phyloP scores from a whole-genome alignment of 1,284 basidiomycete genomes.

The Rhodotorula sp. region DNA sequence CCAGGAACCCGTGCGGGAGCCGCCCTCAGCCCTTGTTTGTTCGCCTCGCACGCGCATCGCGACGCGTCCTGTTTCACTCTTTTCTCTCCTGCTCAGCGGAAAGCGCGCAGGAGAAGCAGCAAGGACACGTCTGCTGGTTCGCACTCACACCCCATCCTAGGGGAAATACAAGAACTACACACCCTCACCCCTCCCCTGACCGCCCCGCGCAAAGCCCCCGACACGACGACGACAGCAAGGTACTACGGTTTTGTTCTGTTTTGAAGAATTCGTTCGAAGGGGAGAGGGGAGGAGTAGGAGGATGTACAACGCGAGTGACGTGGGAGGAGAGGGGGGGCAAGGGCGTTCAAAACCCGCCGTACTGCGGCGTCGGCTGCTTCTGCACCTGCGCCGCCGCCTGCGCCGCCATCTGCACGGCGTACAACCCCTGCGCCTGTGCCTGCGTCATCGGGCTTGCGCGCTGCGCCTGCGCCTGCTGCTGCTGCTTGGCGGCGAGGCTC shows the following conservation, averaged over 20 bases:
- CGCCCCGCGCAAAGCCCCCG: neutral
- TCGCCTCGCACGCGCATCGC: neutral
- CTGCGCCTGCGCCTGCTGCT: neutral
- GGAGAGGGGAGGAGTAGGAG: neutral
- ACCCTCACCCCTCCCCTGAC: neutral
- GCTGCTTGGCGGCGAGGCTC: neutral
- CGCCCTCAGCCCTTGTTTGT: neutral
- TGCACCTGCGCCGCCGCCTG: slow-evolving; percentile 1
- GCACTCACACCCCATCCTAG: neutral
- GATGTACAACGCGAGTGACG: neutral
- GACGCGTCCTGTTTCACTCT: neutral
- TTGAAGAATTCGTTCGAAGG: neutral
- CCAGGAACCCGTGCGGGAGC: neutral
- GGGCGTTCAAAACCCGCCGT: slow-evolving; percentile 10
- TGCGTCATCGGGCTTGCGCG: slow-evolving; percentile 17
- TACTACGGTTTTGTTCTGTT: neutral
- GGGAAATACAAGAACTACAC: neutral
- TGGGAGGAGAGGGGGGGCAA: neutral
- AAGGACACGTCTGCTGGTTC: neutral
- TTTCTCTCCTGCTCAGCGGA: neutral
- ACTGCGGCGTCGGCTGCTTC: slow-evolving; percentile 5
- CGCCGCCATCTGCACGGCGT: neutral
- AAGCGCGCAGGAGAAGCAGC: neutral
- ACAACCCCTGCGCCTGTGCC: neutral
- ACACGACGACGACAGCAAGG: neutral